phyloP scores from a whole-genome alignment of 208 protist species.

The Trypanosoma rangeli region DNA sequence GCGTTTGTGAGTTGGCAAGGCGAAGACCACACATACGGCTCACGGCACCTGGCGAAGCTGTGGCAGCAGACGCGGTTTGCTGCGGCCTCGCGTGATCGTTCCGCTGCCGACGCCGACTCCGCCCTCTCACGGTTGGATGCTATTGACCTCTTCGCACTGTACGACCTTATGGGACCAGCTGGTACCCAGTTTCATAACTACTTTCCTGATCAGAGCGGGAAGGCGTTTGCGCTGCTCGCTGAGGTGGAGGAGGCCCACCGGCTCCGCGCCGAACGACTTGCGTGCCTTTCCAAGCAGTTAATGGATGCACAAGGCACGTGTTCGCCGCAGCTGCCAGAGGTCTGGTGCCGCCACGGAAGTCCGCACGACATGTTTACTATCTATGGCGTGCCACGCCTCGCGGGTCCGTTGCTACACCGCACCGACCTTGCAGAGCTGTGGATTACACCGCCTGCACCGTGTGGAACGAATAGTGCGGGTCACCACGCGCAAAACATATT shows the following conservation, averaged over 20 bases:
- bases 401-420: not conserved
- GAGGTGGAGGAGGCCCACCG: slow-evolving; percentile 37
- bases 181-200: slow-evolving; percentile 55
- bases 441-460: not conserved
- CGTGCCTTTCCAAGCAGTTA: not conserved
- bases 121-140: slow-evolving; percentile 35
- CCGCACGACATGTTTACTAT: slow-evolving; percentile 55
- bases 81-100: not conserved
- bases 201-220: slow-evolving; percentile 62
- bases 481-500: slow-evolving; percentile 6
- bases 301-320: not conserved
- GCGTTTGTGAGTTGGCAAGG: slow-evolving; percentile 81
- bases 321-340: slow-evolving; percentile 23
- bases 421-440: not conserved
- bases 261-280: slow-evolving; percentile 19
- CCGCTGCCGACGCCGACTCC: not conserved
- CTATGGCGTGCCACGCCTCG: slow-evolving; percentile 20
- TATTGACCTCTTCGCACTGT: slow-evolving; percentile 79
- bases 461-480: not conserved
- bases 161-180: slow-evolving; percentile 79
- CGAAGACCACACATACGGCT: slow-evolving; percentile 92
- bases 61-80: slow-evolving; percentile 30
- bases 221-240: slow-evolving; percentile 37
- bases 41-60: slow-evolving; percentile 74
- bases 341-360: slow-evolving; percentile 43